Base-by-base conservation (phyloP, 2,329 filamentous ascomycete species). In the Calycina herbarum region DNA sequence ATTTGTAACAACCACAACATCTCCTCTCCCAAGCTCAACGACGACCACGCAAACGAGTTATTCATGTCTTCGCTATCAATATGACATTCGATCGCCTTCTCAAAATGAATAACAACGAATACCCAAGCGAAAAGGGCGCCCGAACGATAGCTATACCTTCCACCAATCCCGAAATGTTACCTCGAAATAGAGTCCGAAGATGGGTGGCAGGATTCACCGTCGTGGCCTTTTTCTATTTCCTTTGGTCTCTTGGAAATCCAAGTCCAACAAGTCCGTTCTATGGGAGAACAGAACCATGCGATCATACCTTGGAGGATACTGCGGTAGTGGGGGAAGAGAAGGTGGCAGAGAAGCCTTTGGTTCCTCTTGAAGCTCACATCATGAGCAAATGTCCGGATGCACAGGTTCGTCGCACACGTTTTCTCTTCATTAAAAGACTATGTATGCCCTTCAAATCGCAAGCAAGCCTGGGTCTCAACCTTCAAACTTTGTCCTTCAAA, bases 311-410 rank as follows among this genome's bases (percentile, higher is more conserved):
- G 20, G 48, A n/a, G 1, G 10, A 54, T 11, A 13, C 10, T 27
- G 48, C 48, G 42, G 42, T 42, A 56, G 42, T 13, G 29, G 59
- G 42, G 29, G 48, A 24, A 17, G 27, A 61, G 24, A 61, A 27
- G 17, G 27, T 61, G 45, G 45, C 29, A 13, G 42, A 61, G 3
- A 40, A 42, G 29, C n/a, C 17, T 20, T 29, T 57, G 31, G 61
- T 98, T 4, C 91, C 93, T 3, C 79, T 99, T 1, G 95, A 99
- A 77, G 92, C 93, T 64, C 94, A 98, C 77, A 95, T 98, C 73
- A 99, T 98, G 89, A 92, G 89, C 80, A 97, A 98, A 83, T 99
- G 95, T 74, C 94, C 94, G 0, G 95, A 99, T 78, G 93, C 95
- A 1, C 85, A 84, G 77, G 84, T 86, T 74, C 11, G 79, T 67